phyloP scores from a whole-genome alignment of 805 yeast genomes.

The Saturnispora kantuleensis region DNA sequence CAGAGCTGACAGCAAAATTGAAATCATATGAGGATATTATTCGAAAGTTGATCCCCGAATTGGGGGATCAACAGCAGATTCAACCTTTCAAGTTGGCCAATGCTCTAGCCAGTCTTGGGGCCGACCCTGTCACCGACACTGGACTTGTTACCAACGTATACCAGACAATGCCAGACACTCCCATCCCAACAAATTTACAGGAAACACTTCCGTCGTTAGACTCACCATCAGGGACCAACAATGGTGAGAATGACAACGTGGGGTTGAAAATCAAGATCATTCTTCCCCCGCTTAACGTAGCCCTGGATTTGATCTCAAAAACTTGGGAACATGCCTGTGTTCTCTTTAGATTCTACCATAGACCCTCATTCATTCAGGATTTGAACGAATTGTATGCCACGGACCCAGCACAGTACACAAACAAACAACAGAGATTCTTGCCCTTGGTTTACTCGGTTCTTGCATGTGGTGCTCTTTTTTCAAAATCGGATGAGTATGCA shows the following conservation, averaged over 20 bases:
- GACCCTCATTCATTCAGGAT: conserved; percentile 70
- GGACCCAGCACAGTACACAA: conserved; percentile 62
- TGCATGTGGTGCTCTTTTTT: conserved; percentile 79
- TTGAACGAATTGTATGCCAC: conserved; percentile 67
- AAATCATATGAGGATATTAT: conserved; percentile 27
- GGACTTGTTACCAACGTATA: conserved; percentile 21
- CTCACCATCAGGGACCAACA: conserved; percentile 9
- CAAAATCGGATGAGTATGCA: conserved; percentile 38
- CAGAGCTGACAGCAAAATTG: conserved; percentile 24
- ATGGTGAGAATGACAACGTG: conserved; percentile 15
- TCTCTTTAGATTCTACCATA: conserved; percentile 72
- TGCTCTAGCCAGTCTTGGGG: conserved; percentile 16
- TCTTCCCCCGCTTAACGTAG: conserved; percentile 66
- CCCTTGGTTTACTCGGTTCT: conserved; percentile 80
- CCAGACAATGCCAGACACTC: conserved; percentile 24
- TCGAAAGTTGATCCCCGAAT: conserved; percentile 24
- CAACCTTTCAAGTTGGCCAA: conserved; percentile 26
- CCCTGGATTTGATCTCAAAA: conserved; percentile 58
- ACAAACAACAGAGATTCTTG: conserved; percentile 62
- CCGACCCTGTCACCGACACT: conserved; percentile 16
- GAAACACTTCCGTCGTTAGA: conserved; percentile 11
- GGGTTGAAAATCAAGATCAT: conserved; percentile 39
- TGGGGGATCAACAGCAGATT: conserved; percentile 25
- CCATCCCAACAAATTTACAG: conserved; percentile 19
- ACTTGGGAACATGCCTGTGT: conserved; percentile 86